Evolutionary conservation across 169 alveolate genomes (phyloP).

Genomic region (Plasmodium vinckei): DNA sequence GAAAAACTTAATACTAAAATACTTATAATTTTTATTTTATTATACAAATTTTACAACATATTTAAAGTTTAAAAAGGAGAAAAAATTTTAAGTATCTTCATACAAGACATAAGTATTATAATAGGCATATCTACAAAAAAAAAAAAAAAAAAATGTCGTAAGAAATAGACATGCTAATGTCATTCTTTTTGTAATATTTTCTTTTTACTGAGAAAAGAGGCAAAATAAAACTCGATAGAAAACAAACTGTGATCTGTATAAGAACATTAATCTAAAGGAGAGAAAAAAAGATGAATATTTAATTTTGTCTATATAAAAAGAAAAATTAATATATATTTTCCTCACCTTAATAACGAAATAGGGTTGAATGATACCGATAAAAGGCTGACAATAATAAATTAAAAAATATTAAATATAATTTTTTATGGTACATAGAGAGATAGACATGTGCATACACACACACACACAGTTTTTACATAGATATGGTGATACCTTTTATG

Average conservation of each 20-base stretch:
- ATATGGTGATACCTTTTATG: constrained; percentile 17
- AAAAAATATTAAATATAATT: constrained; percentile 3
- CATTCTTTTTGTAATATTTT: background rate
- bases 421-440: background rate
- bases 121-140: constrained; percentile 33
- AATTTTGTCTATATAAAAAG: background rate
- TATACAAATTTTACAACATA: constrained; percentile 10
- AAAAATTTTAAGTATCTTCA: background rate
- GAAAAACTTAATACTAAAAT: background rate
- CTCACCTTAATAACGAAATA: constrained; percentile 31
- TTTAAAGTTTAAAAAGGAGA: constrained; percentile 30
- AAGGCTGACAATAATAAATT: background rate
- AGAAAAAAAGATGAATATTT: background rate
- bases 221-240: constrained; percentile 32
- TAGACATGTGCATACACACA: background rate
- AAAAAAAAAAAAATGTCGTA: background rate
- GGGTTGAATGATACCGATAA: constrained; percentile 30
- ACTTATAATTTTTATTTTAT: constrained; percentile 24
- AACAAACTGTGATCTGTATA: constrained; percentile 52
- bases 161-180: background rate
- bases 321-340: background rate
- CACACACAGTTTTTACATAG: background rate
- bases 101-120: constrained; percentile 23
- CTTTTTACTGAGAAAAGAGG: constrained; percentile 36
- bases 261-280: constrained; percentile 26